Evolutionary conservation across 495 filamentous ascomycete genomes (phyloP), one percentile per base, ranked within the genome.

Genomic region (Barbatosphaeria neglecta): DNA sequence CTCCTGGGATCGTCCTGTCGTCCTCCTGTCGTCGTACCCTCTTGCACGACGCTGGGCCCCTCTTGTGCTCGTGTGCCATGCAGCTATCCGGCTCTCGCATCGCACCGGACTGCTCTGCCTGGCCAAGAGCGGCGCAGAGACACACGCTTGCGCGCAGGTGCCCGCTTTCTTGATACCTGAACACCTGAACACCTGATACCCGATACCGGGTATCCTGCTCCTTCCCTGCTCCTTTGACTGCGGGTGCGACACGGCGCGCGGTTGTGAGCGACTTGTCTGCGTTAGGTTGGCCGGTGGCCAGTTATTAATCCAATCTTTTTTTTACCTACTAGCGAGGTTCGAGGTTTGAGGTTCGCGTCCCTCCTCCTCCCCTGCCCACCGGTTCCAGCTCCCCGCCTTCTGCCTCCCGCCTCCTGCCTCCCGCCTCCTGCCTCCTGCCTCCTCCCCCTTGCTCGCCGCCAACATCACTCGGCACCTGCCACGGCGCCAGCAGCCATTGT

Each of bases 31-130:
- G 6, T 15, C 13, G 31, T 15, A 15, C 13, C 31, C 31, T 35
- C 9, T 15, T 6, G 9, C 31, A 13, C 27, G 3, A 8, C n/a
- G 4, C 24, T 25, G 4, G 9, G 4, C 24, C 24, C 9, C 24
- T 25, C 24, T 25, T 35, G 31, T 35, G 31, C 31, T 2, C 16
- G 31, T 35, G 31, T n/a, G 31, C 31, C 31, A 51, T 58, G 52
- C 53, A 41, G 55, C 33, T 48, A 48, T 41, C 57, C 55, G 57
- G 28, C 22, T 33, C 48, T 50, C 43, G 48, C 55, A 56, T 58
- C 58, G 48, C 52, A 47, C 46, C 50, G 43, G 45, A 27, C 22
- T 46, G 20, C 15, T n/a, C n/a, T n/a, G n/a, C n/a, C n/a, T 15
- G 9, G 24, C 17, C 16, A 16, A 24, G 22, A 18, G 4, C n/a